These are phyloP conservation scores for Blastobotrys apis DNA, from an alignment of 1,139 yeast species.

Conservation along the genomic window DNA sequence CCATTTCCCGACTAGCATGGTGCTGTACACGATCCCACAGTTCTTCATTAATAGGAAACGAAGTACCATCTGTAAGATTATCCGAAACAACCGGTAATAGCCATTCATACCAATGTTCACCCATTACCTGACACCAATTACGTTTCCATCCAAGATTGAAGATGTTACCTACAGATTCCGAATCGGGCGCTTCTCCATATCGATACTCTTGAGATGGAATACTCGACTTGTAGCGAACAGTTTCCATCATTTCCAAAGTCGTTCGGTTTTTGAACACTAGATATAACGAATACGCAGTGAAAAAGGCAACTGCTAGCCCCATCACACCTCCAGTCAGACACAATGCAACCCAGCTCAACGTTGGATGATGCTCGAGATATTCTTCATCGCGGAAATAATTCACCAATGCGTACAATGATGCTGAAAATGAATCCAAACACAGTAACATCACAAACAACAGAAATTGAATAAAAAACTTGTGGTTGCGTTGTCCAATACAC, in stretches of 20 bases:
- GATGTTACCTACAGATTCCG: conserved; percentile 52
- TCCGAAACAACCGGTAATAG: conserved; percentile 50
- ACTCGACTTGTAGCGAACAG: conserved; percentile 47
- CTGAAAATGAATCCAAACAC: conserved; percentile 40
- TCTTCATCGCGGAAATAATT: conserved; percentile 48
- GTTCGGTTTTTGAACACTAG: conserved; percentile 61
- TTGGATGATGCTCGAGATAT: conserved; percentile 40
- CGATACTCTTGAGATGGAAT: conserved; percentile 40
- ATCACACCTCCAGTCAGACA: conserved; percentile 60
- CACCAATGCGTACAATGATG: conserved; percentile 45
- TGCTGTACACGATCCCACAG: conserved; percentile 29
- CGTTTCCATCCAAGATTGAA: conserved; percentile 62
- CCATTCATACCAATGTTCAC: conserved; percentile 62
- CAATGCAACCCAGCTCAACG: conserved; percentile 54
- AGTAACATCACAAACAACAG: conserved; percentile 54
- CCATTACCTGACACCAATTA: conserved; percentile 76
- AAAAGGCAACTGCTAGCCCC: conserved; percentile 55
- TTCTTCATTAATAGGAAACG: conserved; percentile 33
- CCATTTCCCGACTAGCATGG: conserved; percentile 30
- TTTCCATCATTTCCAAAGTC: conserved; percentile 76
- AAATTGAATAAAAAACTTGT: conserved; percentile 75
- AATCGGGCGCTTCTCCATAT: conserved; percentile 39
- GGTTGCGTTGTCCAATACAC: conserved; percentile 81
- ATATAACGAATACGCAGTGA: conserved; percentile 57
- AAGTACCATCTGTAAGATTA: conserved; percentile 28